Conservation (phyloP, 2,329 filamentous ascomycete genomes). For the Arachnopeziza araneosa region DNA sequence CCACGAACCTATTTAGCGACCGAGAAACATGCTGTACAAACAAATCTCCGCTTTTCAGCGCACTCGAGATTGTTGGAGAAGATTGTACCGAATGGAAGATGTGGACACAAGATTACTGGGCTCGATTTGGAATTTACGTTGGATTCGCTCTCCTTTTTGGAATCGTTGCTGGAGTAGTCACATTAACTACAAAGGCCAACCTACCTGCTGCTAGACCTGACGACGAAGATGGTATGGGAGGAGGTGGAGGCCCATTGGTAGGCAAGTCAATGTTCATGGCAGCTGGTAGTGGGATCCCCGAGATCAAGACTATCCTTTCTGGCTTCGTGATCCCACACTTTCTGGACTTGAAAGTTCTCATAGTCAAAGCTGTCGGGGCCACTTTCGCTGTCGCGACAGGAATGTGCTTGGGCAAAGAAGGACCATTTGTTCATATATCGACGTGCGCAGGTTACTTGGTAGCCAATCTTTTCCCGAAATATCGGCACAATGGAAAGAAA, state of each 20-base stretch:
- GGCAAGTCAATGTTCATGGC: slow-evolving; percentile 55
- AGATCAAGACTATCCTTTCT: slow-evolving; percentile 56
- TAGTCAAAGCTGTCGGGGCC: slow-evolving; percentile 53
- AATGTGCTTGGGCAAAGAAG: slow-evolving; percentile 58
- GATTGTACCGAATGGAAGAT: slow-evolving; percentile 20
- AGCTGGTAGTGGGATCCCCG: slow-evolving; percentile 52
- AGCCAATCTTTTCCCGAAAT: slow-evolving; percentile 47
- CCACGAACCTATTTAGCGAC: slow-evolving; percentile 38
- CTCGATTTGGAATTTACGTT: slow-evolving; percentile 43
- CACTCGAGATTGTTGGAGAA: slow-evolving; percentile 21
- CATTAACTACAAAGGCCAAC: slow-evolving; percentile 43
- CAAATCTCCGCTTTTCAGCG: slow-evolving; percentile 14
- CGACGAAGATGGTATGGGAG: slow-evolving; percentile 12
- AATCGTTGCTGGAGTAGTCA: slow-evolving; percentile 42
- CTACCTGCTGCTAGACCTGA: slow-evolving; percentile 37
- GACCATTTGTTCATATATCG: slow-evolving; percentile 56
- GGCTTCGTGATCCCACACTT: slow-evolving; percentile 56
- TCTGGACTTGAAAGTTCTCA: slow-evolving; percentile 47
- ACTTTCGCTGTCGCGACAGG: slow-evolving; percentile 53
- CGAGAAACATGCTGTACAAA: slow-evolving; percentile 44
- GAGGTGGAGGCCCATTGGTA: slow-evolving; percentile 12
- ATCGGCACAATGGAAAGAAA: slow-evolving; percentile 50
- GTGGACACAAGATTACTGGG: slow-evolving; percentile 32
- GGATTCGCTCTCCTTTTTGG: slow-evolving; percentile 44
- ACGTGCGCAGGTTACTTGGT: slow-evolving; percentile 52